Percentiles rank a stretch among this genome's conserved stretches.
phyloP scores from a whole-genome alignment of 2,329 filamentous ascomycete species.

The Phyllosticta paracitricarpa region DNA sequence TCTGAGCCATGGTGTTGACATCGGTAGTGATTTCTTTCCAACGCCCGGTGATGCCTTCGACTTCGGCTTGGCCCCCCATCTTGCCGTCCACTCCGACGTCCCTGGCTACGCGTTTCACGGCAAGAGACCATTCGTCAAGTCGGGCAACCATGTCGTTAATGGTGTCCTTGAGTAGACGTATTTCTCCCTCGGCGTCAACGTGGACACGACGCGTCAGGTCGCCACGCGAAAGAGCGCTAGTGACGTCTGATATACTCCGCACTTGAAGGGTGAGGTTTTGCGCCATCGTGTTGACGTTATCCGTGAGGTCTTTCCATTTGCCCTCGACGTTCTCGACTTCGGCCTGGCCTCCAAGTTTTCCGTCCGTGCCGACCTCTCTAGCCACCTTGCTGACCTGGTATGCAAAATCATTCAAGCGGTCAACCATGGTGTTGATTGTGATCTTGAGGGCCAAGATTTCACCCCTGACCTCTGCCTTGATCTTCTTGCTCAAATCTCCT shows the following conservation, averaged over 20 bases:
- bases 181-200: constrained; percentile 90
- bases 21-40: constrained; percentile 99
- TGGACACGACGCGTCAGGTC: constrained; percentile 95
- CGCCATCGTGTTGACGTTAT: constrained; percentile 60
- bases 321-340: constrained; percentile 56
- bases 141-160: constrained; percentile 99
- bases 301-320: constrained; percentile 57
- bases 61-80: constrained; percentile 95
- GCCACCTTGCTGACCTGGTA: constrained; percentile 58
- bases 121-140: constrained; percentile 89
- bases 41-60: constrained; percentile 80
- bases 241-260: constrained; percentile 85
- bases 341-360: constrained; percentile 53
- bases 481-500: constrained; percentile 43
- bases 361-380: constrained; percentile 54
- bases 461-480: constrained; percentile 42
- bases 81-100: constrained; percentile 97
- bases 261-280: constrained; percentile 59
- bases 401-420: constrained; percentile 53
- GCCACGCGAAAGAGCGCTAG: constrained; percentile 87
- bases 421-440: constrained; percentile 65
- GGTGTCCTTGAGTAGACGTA: constrained; percentile 85
- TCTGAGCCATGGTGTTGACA: constrained; percentile 81
- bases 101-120: constrained; percentile 89
- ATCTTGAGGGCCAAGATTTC: constrained; percentile 61